Evolutionary conservation across 352 stramenopile species (phyloP).

Genomic region (Pythium periplocum): DNA sequence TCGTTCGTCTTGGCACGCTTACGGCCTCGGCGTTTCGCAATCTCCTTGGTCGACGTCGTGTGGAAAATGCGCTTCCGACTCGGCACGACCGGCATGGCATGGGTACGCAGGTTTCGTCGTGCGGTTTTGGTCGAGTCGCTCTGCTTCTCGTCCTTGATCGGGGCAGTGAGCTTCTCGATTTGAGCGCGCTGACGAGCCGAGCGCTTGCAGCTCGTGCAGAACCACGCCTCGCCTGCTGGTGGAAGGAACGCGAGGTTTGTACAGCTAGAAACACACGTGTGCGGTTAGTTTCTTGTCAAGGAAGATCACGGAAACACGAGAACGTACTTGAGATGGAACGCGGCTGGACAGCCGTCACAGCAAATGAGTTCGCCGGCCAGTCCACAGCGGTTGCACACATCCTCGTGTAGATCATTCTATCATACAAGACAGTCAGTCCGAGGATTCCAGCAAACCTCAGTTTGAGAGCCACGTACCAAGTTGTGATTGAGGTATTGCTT

Average conservation of each 20-base stretch:
- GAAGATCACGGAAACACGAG: background rate
- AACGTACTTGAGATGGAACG: constrained; percentile 64
- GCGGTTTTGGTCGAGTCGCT: background rate
- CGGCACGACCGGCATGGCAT: constrained; percentile 31
- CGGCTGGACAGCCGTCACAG: constrained; percentile 72
- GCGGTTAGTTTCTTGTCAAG: background rate
- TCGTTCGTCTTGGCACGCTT: constrained; percentile 45
- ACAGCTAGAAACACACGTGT: constrained; percentile 23
- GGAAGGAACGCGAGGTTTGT: constrained; percentile 62
- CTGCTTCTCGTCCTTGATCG: background rate
- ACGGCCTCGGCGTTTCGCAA: constrained; percentile 37
- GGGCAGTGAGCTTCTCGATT: background rate
- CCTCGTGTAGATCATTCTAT: constrained; percentile 78
- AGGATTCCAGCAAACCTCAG: background rate
- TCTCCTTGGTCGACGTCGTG: constrained; percentile 20
- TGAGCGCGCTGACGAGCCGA: constrained; percentile 22
- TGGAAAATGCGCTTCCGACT: constrained; percentile 69
- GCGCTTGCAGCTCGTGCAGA: constrained; percentile 66
- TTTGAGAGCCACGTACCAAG: constrained; percentile 28
- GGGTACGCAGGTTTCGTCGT: constrained; percentile 39
- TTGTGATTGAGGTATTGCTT: constrained; percentile 56
- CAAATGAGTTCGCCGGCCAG: constrained; percentile 72
- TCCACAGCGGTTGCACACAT: constrained; percentile 69
- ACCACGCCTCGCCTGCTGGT: constrained; percentile 50
- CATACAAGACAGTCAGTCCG: constrained; percentile 3